Percentiles rank a stretch among this genome's conserved stretches.
phyloP scores from a whole-genome alignment of 805 yeast genomes.

The Ogataea ramenticola region DNA sequence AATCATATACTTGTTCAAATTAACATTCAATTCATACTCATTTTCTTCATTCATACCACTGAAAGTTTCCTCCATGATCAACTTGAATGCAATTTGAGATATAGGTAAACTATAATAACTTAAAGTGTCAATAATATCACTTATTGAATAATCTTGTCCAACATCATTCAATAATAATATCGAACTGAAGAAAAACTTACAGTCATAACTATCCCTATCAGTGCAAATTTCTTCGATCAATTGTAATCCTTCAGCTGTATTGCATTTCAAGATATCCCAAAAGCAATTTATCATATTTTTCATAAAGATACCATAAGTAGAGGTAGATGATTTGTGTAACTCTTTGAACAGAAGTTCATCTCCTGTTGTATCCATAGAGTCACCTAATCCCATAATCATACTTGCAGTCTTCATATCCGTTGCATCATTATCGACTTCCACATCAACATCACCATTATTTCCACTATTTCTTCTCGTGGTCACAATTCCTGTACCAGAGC shows the following conservation, averaged over 20 bases:
- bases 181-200: neutral
- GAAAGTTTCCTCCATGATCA: conserved; percentile 19
- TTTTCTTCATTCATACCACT: neutral
- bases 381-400: neutral
- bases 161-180: neutral
- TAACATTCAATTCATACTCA: conserved; percentile 4
- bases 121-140: conserved; percentile 17
- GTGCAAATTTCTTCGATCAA: neutral
- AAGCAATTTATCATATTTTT: neutral
- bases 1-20: conserved; percentile 4
- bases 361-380: neutral
- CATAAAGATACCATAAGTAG: neutral
- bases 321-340: neutral
- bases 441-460: neutral
- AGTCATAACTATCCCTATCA: neutral
- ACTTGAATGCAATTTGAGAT: conserved; percentile 31
- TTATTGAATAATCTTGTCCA: neutral
- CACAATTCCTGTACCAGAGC: too few relatives aligned
- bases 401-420: neutral
- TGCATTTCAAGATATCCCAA: neutral
- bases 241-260: neutral
- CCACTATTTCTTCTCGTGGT: too few relatives aligned
- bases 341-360: neutral
- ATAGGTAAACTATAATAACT: conserved; percentile 36
- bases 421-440: neutral